A percentile compares a stretch with the other conserved stretches of the same genome.
phyloP scores from a whole-genome alignment of 2,329 filamentous ascomycete genomes.

The Colletotrichum cereale region DNA sequence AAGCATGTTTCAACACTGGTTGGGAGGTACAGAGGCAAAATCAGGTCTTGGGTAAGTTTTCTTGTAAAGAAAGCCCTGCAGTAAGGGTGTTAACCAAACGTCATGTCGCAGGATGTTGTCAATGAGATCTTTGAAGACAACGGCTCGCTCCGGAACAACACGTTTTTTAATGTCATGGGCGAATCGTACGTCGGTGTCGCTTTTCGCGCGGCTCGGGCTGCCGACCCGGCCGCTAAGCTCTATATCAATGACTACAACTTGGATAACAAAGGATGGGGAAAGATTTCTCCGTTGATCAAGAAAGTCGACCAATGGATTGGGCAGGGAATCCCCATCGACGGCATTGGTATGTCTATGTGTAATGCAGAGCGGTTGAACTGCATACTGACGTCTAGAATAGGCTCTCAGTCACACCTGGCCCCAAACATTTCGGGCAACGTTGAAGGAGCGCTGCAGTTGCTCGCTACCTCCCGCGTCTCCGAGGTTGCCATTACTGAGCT shows the following conservation, averaged over 20 bases:
- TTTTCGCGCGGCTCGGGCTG: constrained; percentile 74
- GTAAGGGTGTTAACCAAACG: not conserved
- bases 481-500: constrained; percentile 77
- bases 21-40: constrained; percentile 71
- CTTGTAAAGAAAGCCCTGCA: not conserved
- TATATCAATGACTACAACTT: constrained; percentile 84
- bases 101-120: constrained; percentile 63
- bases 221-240: constrained; percentile 75
- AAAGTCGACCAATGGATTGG: constrained; percentile 74
- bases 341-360: constrained; percentile 57
- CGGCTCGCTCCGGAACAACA: constrained; percentile 68
- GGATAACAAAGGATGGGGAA: constrained; percentile 69
- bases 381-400: constrained; percentile 7
- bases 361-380: not conserved
- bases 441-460: constrained; percentile 62
- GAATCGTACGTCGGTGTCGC: constrained; percentile 78
- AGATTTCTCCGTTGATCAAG: constrained; percentile 66
- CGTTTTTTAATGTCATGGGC: constrained; percentile 77
- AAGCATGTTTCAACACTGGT: constrained; percentile 71
- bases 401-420: constrained; percentile 68
- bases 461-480: constrained; percentile 61
- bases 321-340: constrained; percentile 74
- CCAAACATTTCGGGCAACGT: constrained; percentile 58
- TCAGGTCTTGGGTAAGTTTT: constrained; percentile 63
- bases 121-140: constrained; percentile 75